Evolutionary conservation across 106 monocot species (phyloP).

Genomic region (Ottelia alismoides): DNA sequence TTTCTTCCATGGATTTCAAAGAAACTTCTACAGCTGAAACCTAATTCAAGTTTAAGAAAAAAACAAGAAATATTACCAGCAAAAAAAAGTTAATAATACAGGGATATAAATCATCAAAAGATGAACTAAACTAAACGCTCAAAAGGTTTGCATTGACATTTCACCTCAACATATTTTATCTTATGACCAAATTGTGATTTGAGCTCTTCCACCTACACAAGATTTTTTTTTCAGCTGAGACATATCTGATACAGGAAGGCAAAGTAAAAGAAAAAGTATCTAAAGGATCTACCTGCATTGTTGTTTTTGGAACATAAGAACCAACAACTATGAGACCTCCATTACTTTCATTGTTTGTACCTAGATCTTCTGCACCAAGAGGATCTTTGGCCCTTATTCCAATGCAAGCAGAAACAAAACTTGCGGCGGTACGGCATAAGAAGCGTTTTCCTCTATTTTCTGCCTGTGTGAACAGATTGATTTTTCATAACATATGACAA

Average conservation of each 20-base stretch:
- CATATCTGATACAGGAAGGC: not conserved
- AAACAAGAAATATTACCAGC: not conserved
- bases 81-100: not conserved
- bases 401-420: conserved; percentile 96
- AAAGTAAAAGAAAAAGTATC: not conserved
- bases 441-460: conserved; percentile 68
- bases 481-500: not conserved
- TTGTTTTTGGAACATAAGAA: conserved; percentile 95
- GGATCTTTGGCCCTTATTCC: conserved; percentile 65
- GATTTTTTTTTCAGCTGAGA: too few relatives aligned
- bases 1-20: conserved; percentile 54
- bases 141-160: too few relatives aligned
- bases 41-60: conserved; percentile 19
- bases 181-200: conserved; percentile 37
- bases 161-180: conserved; percentile 73
- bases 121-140: not conserved
- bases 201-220: conserved; percentile 68
- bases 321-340: conserved; percentile 97
- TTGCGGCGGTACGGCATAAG: conserved; percentile 93
- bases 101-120: not conserved
- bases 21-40: conserved; percentile 79
- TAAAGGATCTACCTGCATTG: conserved; percentile 57
- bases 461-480: conserved; percentile 33
- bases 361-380: conserved; percentile 44
- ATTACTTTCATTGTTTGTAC: conserved; percentile 23